Base-by-base conservation (phyloP, 2,329 filamentous ascomycete genomes). In the Thielaviopsis cerberus region DNA sequence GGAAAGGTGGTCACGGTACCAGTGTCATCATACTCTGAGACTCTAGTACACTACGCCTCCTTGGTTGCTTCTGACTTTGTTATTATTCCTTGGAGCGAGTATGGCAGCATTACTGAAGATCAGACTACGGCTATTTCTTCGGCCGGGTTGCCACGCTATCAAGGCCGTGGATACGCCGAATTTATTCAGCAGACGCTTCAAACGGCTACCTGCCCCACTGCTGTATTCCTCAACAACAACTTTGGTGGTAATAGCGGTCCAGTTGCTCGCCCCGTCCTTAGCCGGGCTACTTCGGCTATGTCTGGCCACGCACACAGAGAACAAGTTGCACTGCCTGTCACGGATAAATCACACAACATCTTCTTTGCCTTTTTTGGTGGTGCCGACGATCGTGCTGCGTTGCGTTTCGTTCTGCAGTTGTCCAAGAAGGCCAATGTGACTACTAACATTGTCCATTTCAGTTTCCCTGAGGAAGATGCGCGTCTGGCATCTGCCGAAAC, bases 331-430 rank as follows among this genome's bases (percentile, higher is more conserved):
- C 72, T 77, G 0, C 80, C 84, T 0, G 75, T 82, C 4, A 73
- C 75, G 5, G 80, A 87, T 64, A 83, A 82, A 61, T 82, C 80
- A 37, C 88, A 94, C 66, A 88, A 91, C 67, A 77, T 97, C 63
- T 90, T 94, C 67, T 75, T 94, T 57, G 85, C 90, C 0, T 97
- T 88, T 70, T 83, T 95, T 60, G 90, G 91, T 20, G 87, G 87
- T 8, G 72, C 75, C 1, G 92, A 98, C 66, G 91, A 96, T 65
- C 79, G 81, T 7, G 80, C 84, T 4, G 90, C 89, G 0, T 75
- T 97, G 0, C 76, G 83, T 1, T 79, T 97, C 24, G 85, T 91
- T 2, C 75, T 97, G 2, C 91, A 96, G 66, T 76, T 98, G 0
- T 87, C 84, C 0, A 82, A 84, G 67, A 92, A 89, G 65, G 77